Conservation (phyloP, 257 asterid genomes). For the Marsdenia floribunda region DNA sequence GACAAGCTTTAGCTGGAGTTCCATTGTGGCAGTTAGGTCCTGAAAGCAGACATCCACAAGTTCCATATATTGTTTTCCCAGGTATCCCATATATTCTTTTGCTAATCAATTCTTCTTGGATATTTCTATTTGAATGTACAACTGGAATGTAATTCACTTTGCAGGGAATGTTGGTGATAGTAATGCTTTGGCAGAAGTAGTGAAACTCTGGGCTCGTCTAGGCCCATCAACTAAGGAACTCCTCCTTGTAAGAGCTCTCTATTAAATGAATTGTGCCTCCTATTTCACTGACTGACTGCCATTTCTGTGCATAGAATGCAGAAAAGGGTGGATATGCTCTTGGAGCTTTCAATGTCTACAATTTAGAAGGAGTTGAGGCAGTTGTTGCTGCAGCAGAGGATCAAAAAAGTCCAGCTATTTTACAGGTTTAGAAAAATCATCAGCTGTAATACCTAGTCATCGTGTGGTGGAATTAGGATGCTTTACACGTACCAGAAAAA, state of each 20-base stretch:
- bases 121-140: conserved; percentile 9
- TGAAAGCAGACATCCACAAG: conserved; percentile 93
- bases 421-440: conserved; percentile 59
- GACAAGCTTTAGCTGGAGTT: conserved; percentile 94
- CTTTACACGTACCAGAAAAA: not conserved
- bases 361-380: conserved; percentile 92
- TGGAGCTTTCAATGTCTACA: conserved; percentile 91
- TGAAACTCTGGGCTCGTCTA: conserved; percentile 66
- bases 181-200: conserved; percentile 86
- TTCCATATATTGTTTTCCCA: conserved; percentile 94
- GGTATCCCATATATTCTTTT: conserved; percentile 37
- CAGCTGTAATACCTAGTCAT: not conserved
- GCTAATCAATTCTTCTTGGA: not conserved
- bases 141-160: conserved; percentile 21
- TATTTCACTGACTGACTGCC: conserved; percentile 24
- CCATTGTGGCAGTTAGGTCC: conserved; percentile 97
- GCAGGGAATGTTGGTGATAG: conserved; percentile 94
- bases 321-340: conserved; percentile 86
- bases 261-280: conserved; percentile 12
- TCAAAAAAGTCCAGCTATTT: conserved; percentile 82
- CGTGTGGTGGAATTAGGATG: not conserved
- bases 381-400: conserved; percentile 97
- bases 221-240: conserved; percentile 64
- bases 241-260: conserved; percentile 57
- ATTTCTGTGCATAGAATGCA: conserved; percentile 53